Conservation (phyloP, 2,329 filamentous ascomycete genomes). For the Ceratocystis eucalypticola region DNA sequence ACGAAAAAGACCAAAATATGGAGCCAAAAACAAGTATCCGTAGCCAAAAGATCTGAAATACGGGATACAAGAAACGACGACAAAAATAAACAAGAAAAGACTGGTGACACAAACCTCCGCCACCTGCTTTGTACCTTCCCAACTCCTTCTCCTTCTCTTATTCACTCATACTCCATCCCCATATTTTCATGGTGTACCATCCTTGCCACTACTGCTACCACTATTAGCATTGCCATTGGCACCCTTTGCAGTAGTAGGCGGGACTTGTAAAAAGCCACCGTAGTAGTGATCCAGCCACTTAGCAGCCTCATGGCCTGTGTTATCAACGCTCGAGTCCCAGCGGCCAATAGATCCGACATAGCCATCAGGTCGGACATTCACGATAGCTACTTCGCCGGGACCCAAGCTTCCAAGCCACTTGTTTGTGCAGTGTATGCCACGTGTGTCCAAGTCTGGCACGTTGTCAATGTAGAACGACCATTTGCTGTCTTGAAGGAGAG, state of each 20-base stretch:
- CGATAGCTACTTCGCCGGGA: constrained; percentile 45
- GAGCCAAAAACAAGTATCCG: not conserved
- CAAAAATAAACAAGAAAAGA: constrained; percentile 4
- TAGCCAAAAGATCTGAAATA: not conserved
- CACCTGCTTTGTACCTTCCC: not conserved
- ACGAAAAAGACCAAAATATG: not conserved
- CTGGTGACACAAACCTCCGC: not conserved
- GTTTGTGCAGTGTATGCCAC: constrained; percentile 42
- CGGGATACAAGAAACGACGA: not conserved
- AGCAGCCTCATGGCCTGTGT: constrained; percentile 38
- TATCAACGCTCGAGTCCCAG: constrained; percentile 39
- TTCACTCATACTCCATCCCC: not conserved
- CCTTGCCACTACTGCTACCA: not conserved
- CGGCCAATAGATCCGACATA: constrained; percentile 54
- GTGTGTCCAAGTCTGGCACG: constrained; percentile 41
- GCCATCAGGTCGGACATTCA: constrained; percentile 59
- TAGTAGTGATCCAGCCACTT: constrained; percentile 44
- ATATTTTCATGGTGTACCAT: not conserved
- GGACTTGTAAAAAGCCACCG: constrained; percentile 40
- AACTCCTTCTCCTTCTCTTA: not conserved
- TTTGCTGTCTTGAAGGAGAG: constrained; percentile 46
- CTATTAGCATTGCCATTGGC: not conserved
- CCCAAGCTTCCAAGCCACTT: constrained; percentile 54
- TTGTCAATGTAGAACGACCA: constrained; percentile 65
- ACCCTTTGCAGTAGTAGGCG: constrained; percentile 20